Evolutionary conservation across 2,329 filamentous ascomycete species (phyloP).

Genomic region (Fusarium piperis): DNA sequence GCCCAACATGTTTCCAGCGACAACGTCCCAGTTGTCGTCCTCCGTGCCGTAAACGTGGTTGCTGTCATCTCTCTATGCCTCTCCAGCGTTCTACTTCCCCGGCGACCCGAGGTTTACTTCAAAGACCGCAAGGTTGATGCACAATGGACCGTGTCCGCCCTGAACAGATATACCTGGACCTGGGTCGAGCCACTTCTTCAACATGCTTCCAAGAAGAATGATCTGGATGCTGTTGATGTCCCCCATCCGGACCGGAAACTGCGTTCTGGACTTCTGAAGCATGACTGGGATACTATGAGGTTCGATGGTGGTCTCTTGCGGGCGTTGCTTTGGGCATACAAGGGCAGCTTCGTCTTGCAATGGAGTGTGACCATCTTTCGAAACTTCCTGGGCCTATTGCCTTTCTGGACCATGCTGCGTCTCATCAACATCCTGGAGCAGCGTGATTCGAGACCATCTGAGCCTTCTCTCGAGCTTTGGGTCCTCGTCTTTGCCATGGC

Average conservation of each 20-base stretch:
- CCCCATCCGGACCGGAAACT: conserved; percentile 67
- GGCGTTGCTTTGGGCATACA: conserved; percentile 68
- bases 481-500: conserved; percentile 74
- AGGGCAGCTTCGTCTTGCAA: conserved; percentile 65
- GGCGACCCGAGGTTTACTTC: conserved; percentile 73
- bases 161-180: conserved; percentile 70
- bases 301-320: conserved; percentile 66
- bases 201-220: conserved; percentile 65
- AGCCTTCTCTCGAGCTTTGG: conserved; percentile 67
- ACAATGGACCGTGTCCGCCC: conserved; percentile 68
- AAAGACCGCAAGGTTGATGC: conserved; percentile 69
- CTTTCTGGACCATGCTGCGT: conserved; percentile 74
- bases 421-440: conserved; percentile 73
- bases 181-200: conserved; percentile 69
- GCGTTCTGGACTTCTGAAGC: conserved; percentile 60
- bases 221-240: conserved; percentile 70
- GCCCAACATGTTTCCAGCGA: conserved; percentile 43
- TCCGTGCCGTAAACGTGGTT: conserved; percentile 58
- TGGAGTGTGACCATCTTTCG: conserved; percentile 64
- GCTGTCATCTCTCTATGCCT: conserved; percentile 57
- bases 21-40: conserved; percentile 54
- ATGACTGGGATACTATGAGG: conserved; percentile 59
- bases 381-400: conserved; percentile 71
- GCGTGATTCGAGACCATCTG: conserved; percentile 54
- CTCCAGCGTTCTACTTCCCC: conserved; percentile 66